Percentiles rank a stretch among this genome's conserved stretches.
These are phyloP conservation scores for Anisodus acutangulus DNA, from an alignment of 257 asterid genomes.

Conservation along the genomic window DNA sequence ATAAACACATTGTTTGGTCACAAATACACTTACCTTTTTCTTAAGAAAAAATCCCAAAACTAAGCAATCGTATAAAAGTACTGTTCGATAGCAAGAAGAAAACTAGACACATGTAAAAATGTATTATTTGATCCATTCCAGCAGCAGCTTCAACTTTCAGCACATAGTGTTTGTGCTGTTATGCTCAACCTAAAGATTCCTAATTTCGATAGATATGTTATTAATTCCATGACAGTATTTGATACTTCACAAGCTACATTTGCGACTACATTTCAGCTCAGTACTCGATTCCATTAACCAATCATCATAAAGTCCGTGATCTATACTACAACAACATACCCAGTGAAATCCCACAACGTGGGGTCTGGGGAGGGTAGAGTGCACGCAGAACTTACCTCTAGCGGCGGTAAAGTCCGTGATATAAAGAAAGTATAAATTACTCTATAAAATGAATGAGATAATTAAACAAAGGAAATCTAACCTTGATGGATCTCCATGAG, in stretches of 20 bases:
- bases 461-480: conserved; percentile 36
- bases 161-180: neutral
- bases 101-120: neutral
- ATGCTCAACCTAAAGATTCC: neutral
- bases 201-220: neutral
- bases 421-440: conserved; percentile 3
- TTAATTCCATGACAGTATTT: neutral
- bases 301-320: no score
- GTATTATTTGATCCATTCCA: neutral
- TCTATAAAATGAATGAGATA: conserved; percentile 20
- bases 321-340: no score
- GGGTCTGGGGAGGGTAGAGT: no score
- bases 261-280: neutral
- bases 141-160: neutral
- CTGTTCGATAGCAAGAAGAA: neutral
- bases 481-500: conserved; percentile 99
- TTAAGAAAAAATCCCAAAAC: neutral
- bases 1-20: neutral
- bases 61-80: neutral
- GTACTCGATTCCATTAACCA: neutral
- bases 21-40: neutral
- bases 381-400: no score
- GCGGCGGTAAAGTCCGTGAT: neutral
- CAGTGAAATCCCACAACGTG: no score
- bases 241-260: conserved; percentile 1